phyloP scores from a whole-genome alignment of 176 grass and related monocot genomes.

The Aechmea fasciata region DNA sequence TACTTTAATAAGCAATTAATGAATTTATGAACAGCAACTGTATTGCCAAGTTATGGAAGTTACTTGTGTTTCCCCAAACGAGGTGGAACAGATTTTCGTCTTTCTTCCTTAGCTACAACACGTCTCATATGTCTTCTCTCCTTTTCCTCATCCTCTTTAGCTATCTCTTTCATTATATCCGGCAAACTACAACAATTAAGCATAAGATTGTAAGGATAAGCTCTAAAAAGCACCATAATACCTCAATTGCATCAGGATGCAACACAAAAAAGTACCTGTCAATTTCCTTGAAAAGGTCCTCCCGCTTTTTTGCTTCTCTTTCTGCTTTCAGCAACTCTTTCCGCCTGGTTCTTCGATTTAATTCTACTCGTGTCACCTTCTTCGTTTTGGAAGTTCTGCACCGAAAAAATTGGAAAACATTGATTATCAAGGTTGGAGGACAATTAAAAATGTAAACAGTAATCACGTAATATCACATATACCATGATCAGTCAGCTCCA shows the following conservation, averaged over 20 bases:
- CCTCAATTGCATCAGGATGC: not conserved
- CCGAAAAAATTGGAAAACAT: not conserved
- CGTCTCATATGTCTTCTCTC: conserved; percentile 48
- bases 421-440: not conserved
- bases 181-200: conserved; percentile 45
- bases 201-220: conserved; percentile 3
- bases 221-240: not conserved
- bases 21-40: not conserved
- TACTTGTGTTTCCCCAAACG: conserved; percentile 93
- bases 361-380: conserved; percentile 76
- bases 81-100: conserved; percentile 62
- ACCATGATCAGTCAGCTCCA: not conserved
- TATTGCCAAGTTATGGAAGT: conserved; percentile 5
- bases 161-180: conserved; percentile 78
- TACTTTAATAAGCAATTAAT: not conserved
- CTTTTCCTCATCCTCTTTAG: conserved; percentile 86
- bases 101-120: conserved; percentile 55
- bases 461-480: not conserved
- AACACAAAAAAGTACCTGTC: conserved; percentile 45
- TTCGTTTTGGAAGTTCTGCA: conserved; percentile 62
- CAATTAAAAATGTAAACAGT: not conserved
- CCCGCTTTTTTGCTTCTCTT: conserved; percentile 48
- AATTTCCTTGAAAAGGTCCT: conserved; percentile 72
- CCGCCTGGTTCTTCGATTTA: conserved; percentile 71
- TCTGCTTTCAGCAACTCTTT: conserved; percentile 71